Conservation (phyloP, 2,329 filamentous ascomycete genomes). For the Pyrenochaeta sp. region DNA sequence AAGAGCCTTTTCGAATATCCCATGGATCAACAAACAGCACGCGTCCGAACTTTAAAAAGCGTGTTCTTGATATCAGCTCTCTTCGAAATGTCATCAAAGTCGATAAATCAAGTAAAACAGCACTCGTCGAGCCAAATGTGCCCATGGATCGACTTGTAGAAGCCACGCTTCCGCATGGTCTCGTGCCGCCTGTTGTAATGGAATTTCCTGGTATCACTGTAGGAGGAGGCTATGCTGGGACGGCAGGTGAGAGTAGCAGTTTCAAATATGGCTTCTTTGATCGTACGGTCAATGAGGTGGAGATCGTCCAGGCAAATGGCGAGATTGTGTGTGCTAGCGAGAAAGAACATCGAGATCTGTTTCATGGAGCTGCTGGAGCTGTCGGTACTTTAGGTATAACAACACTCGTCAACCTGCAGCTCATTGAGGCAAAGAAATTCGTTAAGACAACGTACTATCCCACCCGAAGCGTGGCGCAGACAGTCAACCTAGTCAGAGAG, state of each 20-base stretch:
- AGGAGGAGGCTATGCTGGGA: constrained; percentile 73
- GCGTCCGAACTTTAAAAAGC: constrained; percentile 58
- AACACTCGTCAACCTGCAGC: constrained; percentile 62
- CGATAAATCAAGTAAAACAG: constrained; percentile 62
- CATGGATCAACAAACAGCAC: constrained; percentile 83
- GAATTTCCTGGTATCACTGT: constrained; percentile 78
- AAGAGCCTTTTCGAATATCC: constrained; percentile 74
- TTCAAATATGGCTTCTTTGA: constrained; percentile 76
- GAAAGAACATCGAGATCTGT: constrained; percentile 65
- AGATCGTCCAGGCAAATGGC: constrained; percentile 72
- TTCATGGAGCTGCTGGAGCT: constrained; percentile 70
- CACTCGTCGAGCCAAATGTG: constrained; percentile 75
- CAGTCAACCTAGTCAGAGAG: constrained; percentile 51
- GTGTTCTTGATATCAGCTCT: constrained; percentile 70
- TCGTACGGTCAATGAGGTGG: constrained; percentile 66
- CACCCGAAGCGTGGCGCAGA: constrained; percentile 52
- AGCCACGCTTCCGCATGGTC: constrained; percentile 62
- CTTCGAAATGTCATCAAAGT: constrained; percentile 71
- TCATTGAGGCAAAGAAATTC: constrained; percentile 57
- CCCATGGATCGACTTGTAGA: constrained; percentile 71
- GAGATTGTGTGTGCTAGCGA: constrained; percentile 64
- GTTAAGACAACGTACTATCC: constrained; percentile 61
- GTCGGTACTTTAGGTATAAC: constrained; percentile 74
- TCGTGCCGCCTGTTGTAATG: constrained; percentile 73
- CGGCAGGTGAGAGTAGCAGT: constrained; percentile 72